Base-by-base conservation (phyloP, 352 stramenopile genomes). In the Pythium aquatile region DNA sequence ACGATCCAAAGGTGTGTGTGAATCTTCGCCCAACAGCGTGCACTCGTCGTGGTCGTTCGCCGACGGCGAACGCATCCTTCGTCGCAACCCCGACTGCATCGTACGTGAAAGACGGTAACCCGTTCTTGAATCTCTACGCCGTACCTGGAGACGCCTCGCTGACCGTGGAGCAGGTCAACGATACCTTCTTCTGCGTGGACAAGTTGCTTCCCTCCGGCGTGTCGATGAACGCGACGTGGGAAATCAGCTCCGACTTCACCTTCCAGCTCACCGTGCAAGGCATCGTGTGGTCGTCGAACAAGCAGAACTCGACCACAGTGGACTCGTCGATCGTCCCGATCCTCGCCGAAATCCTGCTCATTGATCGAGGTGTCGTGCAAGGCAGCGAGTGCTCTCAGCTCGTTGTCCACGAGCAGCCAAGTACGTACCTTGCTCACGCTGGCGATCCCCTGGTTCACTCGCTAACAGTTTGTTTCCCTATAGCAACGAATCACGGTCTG, bases 61-160 rank as follows among this genome's bases (percentile, higher is more conserved):
- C 83, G 3, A 75, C 55, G 5, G 74, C 77, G 14, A 89, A 81
- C 48, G 65, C 91, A n/a, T 74, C 57, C 7, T 89, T 90, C 48
- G 65, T 68, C 8, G 60, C 60, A 4, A 70, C 49, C 14, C 56
- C 78, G 6, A 70, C 40, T 35, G 85, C 79, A 2, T 77, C 70
- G 16, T 94, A 90, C 55, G 81, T 88, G 42, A 85, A 87, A 65
- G 83, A 81, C 32, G 83, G 85, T 30, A 94, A 94, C 49, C 85
- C 85, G 14, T 94, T 92, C 58, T 63, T 91, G 48, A 80, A 86
- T 40, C 62, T 88, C 14, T 91, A 94, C 56, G 72, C 69, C 16
- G 69, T 77, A 16, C 83, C 83, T 13, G 83, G 83, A 39, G 77
- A 86, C 20, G 77, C 76, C 11, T 69, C 66, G 3, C 54, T 92